Conservation (phyloP, 1,284 basidiomycete genomes). For the Cutaneotrichosporon sp. region DNA sequence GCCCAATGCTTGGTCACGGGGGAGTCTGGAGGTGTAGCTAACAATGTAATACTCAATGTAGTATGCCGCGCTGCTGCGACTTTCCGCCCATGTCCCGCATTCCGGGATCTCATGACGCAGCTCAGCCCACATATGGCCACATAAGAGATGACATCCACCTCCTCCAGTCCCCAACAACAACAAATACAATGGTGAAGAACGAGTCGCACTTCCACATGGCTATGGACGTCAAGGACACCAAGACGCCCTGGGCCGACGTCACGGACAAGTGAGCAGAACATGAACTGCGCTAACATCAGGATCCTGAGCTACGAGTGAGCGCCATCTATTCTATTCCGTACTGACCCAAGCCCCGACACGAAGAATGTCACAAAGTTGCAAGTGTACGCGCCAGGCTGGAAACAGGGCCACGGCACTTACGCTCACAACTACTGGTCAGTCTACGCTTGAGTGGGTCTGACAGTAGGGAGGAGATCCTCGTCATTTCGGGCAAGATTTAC, state of each 20-base stretch:
- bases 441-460: neutral
- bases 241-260: neutral
- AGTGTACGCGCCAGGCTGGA: slow-evolving; percentile 17
- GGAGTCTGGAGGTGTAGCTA: too few species aligned
- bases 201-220: slow-evolving; percentile 13
- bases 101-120: neutral
- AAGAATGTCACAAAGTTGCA: slow-evolving; percentile 17
- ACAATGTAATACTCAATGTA: too few species aligned
- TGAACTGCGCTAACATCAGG: neutral
- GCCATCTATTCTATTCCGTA: neutral
- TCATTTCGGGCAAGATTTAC: slow-evolving; percentile 44
- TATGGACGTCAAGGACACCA: slow-evolving; percentile 3
- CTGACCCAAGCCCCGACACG: slow-evolving; percentile 12
- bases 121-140: too few species aligned
- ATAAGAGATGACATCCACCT: neutral
- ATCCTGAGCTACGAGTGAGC: slow-evolving; percentile 15
- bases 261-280: slow-evolving; percentile 10
- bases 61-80: neutral
- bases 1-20: neutral
- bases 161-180: neutral
- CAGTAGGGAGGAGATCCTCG: slow-evolving; percentile 23
- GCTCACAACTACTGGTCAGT: slow-evolving; percentile 10
- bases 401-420: slow-evolving; percentile 11
- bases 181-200: slow-evolving; percentile 14
- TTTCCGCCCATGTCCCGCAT: neutral